Conservation (phyloP, 805 yeast genomes). For the Lipomyces starkeyi region DNA sequence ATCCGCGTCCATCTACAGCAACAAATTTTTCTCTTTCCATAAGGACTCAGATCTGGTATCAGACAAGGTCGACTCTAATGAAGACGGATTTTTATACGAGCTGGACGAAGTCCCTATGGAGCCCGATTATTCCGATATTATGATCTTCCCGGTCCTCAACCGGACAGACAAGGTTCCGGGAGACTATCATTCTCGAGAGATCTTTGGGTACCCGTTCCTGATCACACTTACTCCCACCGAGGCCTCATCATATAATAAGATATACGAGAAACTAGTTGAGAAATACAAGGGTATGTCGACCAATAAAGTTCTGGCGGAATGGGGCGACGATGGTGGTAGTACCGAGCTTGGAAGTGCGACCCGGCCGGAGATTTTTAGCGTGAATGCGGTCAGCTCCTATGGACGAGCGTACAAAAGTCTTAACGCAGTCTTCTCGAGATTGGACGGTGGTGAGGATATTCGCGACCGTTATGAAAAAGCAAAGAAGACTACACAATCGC, state of each 20-base stretch:
- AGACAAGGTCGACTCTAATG: conserved; percentile 67
- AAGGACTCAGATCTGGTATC: conserved; percentile 63
- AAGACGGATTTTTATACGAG: conserved; percentile 71
- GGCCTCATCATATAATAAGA: conserved; percentile 59
- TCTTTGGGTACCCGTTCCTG: conserved; percentile 81
- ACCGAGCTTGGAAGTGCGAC: conserved; percentile 14
- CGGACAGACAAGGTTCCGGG: conserved; percentile 11
- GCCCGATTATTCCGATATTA: conserved; percentile 44
- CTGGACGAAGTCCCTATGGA: conserved; percentile 42
- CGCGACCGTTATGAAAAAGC: conserved; percentile 17
- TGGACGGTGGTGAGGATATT: conserved; percentile 13
- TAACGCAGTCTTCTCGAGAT: background rate
- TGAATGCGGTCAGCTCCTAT: conserved; percentile 11
- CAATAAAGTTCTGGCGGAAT: conserved; percentile 14
- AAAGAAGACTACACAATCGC: background rate
- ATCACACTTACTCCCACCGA: conserved; percentile 62
- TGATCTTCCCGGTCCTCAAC: conserved; percentile 30
- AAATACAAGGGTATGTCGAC: conserved; percentile 35
- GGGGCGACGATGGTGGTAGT: conserved; percentile 23
- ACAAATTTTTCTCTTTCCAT: conserved; percentile 71
- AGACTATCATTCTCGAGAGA: conserved; percentile 45
- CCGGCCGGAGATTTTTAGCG: conserved; percentile 25
- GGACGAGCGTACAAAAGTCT: background rate
- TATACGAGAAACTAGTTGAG: conserved; percentile 59
- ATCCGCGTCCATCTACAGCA: conserved; percentile 68